Base-by-base conservation (phyloP, 768 basidiomycete genomes). In the Macrolepiota fuliginosa region DNA sequence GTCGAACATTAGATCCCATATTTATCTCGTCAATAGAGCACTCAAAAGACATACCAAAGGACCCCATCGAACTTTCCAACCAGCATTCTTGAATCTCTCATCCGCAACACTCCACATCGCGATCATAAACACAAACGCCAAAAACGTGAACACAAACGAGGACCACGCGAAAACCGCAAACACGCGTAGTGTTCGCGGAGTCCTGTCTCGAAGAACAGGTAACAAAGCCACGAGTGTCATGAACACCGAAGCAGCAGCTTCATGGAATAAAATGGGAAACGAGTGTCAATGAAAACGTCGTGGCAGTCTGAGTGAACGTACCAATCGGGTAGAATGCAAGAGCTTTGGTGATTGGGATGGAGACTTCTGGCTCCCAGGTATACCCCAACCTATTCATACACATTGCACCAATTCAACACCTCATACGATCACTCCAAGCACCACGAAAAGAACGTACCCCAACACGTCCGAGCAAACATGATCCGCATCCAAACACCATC, bases 71-170 rank as follows among this genome's bases (percentile, higher is more conserved):
- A 76, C 73, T n/a, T 63, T 62, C 61, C 72, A 75, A 7, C 76
- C 77, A 19, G 67, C 68, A 49, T 61, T 67, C 58, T 70, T 68
- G 61, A 77, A 77, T 37, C 72, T 68, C 5, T 67, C 55, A 40
- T 69, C 74, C n/a, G 76, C 75, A 22, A 68, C 65, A 54, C 63
- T 69, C 67, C 71, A 76, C 29, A 75, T 74, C 1, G 72, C 71
- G n/a, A 76, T 71, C 72, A 72, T 74, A 56, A 77, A 77, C n/a
- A 75, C 56, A 58, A 77, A 76, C 12, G 74, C 74, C 7, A 75
- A 47, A 24, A 68, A 60, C 1, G 76, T 76, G 1, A 67, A 52
- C 2, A 68, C 50, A 57, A 75, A 72, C 0, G 77, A 71, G 2
- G 63, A 61, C 66, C 68, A 66, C n/a, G 68, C 67, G 3, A 72